Base-by-base conservation (phyloP, 228 moss, liverwort and hornwort species). In the Sphagnum magellanicum region DNA sequence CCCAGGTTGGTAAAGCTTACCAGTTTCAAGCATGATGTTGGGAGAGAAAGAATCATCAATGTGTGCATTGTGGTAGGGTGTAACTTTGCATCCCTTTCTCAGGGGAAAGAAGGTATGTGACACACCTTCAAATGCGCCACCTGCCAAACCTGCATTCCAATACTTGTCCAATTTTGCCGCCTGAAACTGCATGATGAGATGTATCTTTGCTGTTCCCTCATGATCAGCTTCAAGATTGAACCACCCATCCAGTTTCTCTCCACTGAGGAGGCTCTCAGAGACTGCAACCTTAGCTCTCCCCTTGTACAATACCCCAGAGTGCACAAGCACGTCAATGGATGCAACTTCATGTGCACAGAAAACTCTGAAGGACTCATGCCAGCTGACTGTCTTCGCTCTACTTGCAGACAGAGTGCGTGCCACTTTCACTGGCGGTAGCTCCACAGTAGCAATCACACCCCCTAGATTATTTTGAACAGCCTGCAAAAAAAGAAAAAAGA, bases 1-100 rank as follows among this genome's bases (percentile, higher is more conserved):
- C 46, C 89, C 91, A 0, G 94, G 92, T 4, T 63, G 66, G 52
- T 91, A 90, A 10, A 68, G 74, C 15, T 79, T 67, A 0, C 83
- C 91, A 51, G 76, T 85, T 14, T 67, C 67, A 8, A 91, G 81
- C 76, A 68, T 62, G 64, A 94, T 79, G 10, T 76, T 79, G 3
- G 94, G 94, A 47, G 70, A 75, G 51, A 94, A 94, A 0, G 74
- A 79, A 53, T 94, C 94, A 66, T 94, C 91, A 10, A 94, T 81
- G 50, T 94, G 94, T 4, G 94, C 15, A 71, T 94, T 94, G 16
- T 94, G 91, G 62, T 86, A 94, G 0, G 94, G 92, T 15, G 83
- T 87, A 63, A 94, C 79, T 67, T 78, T 81, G 88, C 94, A 94
- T 59, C 90, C 94, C 69, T 77, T 86, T 49, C 87, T 79, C 81